A percentile compares a stretch with the other conserved stretches of the same genome.
These are phyloP conservation scores for Pythium plurisporium DNA, from an alignment of 352 stramenopile species.

Conservation along the genomic window DNA sequence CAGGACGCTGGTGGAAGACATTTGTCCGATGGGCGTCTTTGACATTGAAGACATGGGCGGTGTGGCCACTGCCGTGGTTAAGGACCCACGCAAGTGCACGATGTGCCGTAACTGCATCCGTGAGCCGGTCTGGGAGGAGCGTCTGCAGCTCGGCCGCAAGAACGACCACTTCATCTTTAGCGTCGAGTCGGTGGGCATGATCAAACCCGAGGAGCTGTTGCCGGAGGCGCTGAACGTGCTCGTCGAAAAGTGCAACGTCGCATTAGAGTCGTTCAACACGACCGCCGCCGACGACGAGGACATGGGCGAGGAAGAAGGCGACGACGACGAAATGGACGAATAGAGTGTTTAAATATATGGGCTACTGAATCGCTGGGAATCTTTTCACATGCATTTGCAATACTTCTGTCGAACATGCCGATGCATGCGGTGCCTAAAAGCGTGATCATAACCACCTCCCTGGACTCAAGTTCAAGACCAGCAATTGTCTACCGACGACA, in stretches of 20 bases:
- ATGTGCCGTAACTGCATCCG: slow-evolving; percentile 98
- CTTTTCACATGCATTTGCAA: too few relatives aligned
- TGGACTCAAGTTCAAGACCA: too few relatives aligned
- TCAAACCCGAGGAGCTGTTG: slow-evolving; percentile 78
- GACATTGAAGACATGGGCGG: slow-evolving; percentile 90
- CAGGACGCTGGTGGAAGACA: slow-evolving; percentile 52
- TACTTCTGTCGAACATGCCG: too few relatives aligned
- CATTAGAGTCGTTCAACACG: slow-evolving; percentile 75
- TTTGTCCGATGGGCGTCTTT: slow-evolving; percentile 80
- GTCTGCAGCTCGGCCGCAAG: slow-evolving; percentile 88
- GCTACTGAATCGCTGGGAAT: too few relatives aligned
- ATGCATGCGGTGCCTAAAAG: not conserved
- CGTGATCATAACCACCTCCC: too few relatives aligned
- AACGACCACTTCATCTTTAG: slow-evolving; percentile 97
- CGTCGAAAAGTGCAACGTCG: slow-evolving; percentile 77
- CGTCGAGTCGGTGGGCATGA: slow-evolving; percentile 83
- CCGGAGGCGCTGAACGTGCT: slow-evolving; percentile 77
- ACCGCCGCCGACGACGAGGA: slow-evolving; percentile 47
- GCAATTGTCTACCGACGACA: too few relatives aligned
- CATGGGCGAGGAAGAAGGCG: slow-evolving; percentile 37
- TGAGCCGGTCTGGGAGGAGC: slow-evolving; percentile 77
- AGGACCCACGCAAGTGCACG: slow-evolving; percentile 87
- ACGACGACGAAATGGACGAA: slow-evolving; percentile 45
- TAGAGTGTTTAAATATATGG: slow-evolving; percentile 32
- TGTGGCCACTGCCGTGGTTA: slow-evolving; percentile 72